Conservation (phyloP, 352 stramenopile genomes). For the Phytophthora macrochlamydospora region DNA sequence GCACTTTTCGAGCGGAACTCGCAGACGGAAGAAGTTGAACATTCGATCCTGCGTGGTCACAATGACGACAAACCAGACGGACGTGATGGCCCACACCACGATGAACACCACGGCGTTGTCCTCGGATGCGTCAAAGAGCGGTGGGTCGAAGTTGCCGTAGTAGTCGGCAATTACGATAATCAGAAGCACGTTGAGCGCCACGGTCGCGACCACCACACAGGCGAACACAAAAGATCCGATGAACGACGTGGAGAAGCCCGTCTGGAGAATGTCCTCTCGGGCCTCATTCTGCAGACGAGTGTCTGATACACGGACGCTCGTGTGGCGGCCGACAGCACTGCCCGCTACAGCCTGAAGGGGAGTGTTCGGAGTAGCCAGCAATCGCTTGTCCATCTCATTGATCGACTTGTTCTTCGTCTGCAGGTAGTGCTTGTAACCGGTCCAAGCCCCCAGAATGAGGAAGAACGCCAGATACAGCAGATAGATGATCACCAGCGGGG, state of each 20-base stretch:
- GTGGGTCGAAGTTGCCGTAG: slow-evolving; percentile 43
- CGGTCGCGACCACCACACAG: slow-evolving; percentile 43
- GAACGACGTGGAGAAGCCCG: slow-evolving; percentile 20
- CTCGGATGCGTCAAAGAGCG: slow-evolving; percentile 25
- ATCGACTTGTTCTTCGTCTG: slow-evolving; percentile 25
- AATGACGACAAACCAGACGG: slow-evolving; percentile 30
- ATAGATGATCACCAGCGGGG: slow-evolving; percentile 33
- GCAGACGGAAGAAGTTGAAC: slow-evolving; percentile 39
- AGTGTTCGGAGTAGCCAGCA: slow-evolving; percentile 14
- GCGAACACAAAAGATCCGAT: slow-evolving; percentile 34
- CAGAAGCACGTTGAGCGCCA: slow-evolving; percentile 50
- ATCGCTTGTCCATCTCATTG: slow-evolving; percentile 35
- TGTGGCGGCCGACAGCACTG: slow-evolving; percentile 14
- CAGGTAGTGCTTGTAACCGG: slow-evolving; percentile 26
- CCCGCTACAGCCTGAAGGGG: slow-evolving; percentile 24
- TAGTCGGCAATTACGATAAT: slow-evolving; percentile 59
- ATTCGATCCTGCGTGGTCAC: slow-evolving; percentile 21
- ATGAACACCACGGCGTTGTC: slow-evolving; percentile 35
- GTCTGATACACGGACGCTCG: slow-evolving; percentile 17
- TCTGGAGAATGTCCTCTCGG: slow-evolving; percentile 14
- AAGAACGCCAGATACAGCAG: slow-evolving; percentile 40
- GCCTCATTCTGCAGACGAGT: slow-evolving; percentile 17
- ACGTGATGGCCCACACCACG: slow-evolving; percentile 28
- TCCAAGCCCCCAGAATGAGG: slow-evolving; percentile 26
- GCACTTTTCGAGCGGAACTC: slow-evolving; percentile 16